phyloP scores from a whole-genome alignment of 176 grass and related monocot genomes.

The Bothriochloa decipiens region DNA sequence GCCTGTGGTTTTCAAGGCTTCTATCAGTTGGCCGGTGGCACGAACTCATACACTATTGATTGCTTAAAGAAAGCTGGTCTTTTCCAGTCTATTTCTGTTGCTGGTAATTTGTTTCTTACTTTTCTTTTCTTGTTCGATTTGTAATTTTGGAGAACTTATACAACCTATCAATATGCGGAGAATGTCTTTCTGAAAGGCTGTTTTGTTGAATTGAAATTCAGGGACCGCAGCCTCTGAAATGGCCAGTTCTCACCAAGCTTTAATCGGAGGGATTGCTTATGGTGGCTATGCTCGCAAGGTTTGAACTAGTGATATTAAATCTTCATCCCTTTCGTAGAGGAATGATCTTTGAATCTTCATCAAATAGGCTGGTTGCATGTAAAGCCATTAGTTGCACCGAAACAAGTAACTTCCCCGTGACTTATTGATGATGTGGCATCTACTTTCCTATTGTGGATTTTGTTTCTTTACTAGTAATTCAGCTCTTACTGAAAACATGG shows the following conservation, averaged over 20 bases:
- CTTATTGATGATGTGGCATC: neutral
- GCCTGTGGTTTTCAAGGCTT: constrained; percentile 68
- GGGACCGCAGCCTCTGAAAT: constrained; percentile 18
- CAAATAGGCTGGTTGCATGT: neutral
- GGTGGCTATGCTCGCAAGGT: constrained; percentile 95
- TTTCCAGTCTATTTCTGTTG: constrained; percentile 52
- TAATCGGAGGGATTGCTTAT: constrained; percentile 93
- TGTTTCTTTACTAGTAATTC: neutral
- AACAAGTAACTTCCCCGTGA: neutral
- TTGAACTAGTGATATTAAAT: constrained; percentile 13
- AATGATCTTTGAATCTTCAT: neutral
- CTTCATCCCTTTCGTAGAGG: neutral
- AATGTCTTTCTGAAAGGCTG: neutral
- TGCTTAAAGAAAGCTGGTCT: constrained; percentile 76
- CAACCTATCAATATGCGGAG: neutral
- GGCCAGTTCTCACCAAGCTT: constrained; percentile 43
- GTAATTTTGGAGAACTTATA: neutral
- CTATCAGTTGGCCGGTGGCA: constrained; percentile 92
- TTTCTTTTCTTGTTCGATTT: neutral
- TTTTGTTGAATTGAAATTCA: constrained; percentile 29
- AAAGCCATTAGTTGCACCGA: neutral
- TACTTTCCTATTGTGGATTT: neutral
- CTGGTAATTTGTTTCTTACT: constrained; percentile 42
- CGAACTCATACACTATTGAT: constrained; percentile 76
- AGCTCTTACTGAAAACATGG: neutral